Percentiles rank a stretch among this genome's conserved stretches.
Conservation (phyloP, 805 yeast genomes). For the Zygotorulaspora chibaensis region DNA sequence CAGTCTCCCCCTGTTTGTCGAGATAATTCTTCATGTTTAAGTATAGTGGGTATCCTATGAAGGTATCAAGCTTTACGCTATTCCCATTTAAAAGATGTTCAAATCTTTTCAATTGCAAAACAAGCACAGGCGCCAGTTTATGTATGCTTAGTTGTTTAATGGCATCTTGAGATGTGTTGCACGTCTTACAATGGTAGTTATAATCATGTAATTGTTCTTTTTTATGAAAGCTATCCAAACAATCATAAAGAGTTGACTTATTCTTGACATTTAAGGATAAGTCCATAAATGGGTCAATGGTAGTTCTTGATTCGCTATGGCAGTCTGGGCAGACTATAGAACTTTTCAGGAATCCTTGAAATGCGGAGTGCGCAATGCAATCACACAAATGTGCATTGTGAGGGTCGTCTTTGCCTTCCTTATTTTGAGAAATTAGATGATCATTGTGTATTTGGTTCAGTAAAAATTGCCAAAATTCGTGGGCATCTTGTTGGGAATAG, state of each 20-base stretch:
- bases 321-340: conserved; percentile 73
- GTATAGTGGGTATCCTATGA: conserved; percentile 66
- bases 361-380: conserved; percentile 79
- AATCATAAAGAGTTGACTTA: conserved; percentile 47
- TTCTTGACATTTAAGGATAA: conserved; percentile 69
- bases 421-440: conserved; percentile 17
- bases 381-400: conserved; percentile 42
- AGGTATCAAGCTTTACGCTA: conserved; percentile 70
- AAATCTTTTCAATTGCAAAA: conserved; percentile 76
- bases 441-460: conserved; percentile 73
- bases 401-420: conserved; percentile 10
- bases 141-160: conserved; percentile 66
- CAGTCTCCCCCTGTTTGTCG: conserved; percentile 8
- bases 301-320: conserved; percentile 51
- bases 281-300: conserved; percentile 87
- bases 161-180: conserved; percentile 61
- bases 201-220: conserved; percentile 69
- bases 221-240: conserved; percentile 72
- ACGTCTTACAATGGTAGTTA: conserved; percentile 62
- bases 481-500: conserved; percentile 96
- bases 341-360: conserved; percentile 79
- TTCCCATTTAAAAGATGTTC: conserved; percentile 39
- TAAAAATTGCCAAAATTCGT: conserved; percentile 92
- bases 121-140: conserved; percentile 69
- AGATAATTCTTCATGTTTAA: conserved; percentile 66